Evolutionary conservation across 2,329 filamentous ascomycete genomes (phyloP).

Genomic region (Aspergillus novofumigatus): DNA sequence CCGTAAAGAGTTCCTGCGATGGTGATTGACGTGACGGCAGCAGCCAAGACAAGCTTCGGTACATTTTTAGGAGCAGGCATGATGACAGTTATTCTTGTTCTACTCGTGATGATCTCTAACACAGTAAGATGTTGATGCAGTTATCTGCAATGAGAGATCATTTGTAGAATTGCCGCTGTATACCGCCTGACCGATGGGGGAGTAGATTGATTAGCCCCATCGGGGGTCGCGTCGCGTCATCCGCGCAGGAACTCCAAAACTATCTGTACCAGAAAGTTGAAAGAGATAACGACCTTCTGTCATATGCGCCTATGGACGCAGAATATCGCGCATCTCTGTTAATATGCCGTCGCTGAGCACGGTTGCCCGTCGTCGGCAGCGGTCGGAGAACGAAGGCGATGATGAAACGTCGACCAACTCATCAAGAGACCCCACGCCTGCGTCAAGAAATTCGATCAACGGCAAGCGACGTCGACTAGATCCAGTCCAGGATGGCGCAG

Average conservation of each 20-base stretch:
- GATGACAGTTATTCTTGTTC: constrained; percentile 5
- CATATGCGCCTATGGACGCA: constrained; percentile 3
- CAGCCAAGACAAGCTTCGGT: constrained; percentile 51
- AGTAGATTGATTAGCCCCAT: constrained; percentile 14
- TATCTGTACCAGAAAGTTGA: background rate
- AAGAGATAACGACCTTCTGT: constrained; percentile 1
- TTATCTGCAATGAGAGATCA: constrained; percentile 2
- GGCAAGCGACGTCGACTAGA: constrained; percentile 30
- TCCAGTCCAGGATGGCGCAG: constrained; percentile 1
- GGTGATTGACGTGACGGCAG: constrained; percentile 53
- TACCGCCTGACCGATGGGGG: constrained; percentile 23
- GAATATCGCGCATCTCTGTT: constrained; percentile 4
- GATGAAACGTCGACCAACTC: constrained; percentile 14
- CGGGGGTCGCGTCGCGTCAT: constrained; percentile 24
- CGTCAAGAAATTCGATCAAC: constrained; percentile 22
- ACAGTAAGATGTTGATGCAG: background rate
- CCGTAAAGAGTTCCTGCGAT: constrained; percentile 57
- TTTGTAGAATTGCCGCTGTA: constrained; percentile 7
- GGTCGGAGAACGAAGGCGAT: constrained; percentile 24
- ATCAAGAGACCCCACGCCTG: constrained; percentile 16
- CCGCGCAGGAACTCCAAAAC: constrained; percentile 10
- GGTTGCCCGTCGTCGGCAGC: constrained; percentile 27
- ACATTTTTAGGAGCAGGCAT: constrained; percentile 35
- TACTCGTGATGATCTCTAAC: background rate
- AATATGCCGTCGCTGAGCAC: constrained; percentile 26